A percentile compares a stretch with the other conserved stretches of the same genome.
Conservation (phyloP, 2,329 filamentous ascomycete genomes). For the Hirsutella thompsonii region DNA sequence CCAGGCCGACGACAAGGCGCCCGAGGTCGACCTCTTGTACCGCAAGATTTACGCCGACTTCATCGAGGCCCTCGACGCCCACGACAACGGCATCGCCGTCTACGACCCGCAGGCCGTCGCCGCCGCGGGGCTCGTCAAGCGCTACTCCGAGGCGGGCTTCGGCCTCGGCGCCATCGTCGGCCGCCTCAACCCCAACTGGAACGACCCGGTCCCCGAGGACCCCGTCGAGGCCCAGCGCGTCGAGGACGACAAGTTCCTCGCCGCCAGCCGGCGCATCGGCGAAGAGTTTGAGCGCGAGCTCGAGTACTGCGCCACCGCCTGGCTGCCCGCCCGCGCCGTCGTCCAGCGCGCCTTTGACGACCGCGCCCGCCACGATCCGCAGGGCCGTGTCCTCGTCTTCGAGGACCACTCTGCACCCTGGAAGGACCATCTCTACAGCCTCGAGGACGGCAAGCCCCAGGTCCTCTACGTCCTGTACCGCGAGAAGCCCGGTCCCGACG, state of each 20-base stretch:
- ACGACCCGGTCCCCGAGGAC: constrained; percentile 46
- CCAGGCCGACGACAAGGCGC: constrained; percentile 2
- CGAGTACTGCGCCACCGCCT: constrained; percentile 59
- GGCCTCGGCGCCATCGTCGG: constrained; percentile 73
- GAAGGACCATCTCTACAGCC: constrained; percentile 89
- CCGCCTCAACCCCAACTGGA: constrained; percentile 70
- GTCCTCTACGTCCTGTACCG: constrained; percentile 86
- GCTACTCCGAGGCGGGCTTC: constrained; percentile 73
- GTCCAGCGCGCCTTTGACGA: constrained; percentile 65
- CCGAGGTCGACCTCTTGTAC: constrained; percentile 65
- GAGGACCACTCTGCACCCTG: constrained; percentile 70
- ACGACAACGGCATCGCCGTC: constrained; percentile 85
- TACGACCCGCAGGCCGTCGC: constrained; percentile 62
- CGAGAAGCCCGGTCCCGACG: constrained; percentile 59
- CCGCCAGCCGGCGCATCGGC: constrained; percentile 73
- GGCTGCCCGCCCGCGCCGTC: constrained; percentile 76
- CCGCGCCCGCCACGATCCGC: constrained; percentile 53
- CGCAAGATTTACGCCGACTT: constrained; percentile 87
- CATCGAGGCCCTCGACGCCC: constrained; percentile 89
- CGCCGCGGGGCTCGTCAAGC: constrained; percentile 63
- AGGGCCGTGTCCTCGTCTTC: constrained; percentile 73
- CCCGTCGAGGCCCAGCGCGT: constrained; percentile 47
- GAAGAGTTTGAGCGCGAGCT: constrained; percentile 77
- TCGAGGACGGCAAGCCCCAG: constrained; percentile 51
- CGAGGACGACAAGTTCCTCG: constrained; percentile 70